Evolutionary conservation across 148 eudicot genomes (phyloP), one percentile per base, ranked within the genome.

Genomic region (Fagopyrum homotropicum): DNA sequence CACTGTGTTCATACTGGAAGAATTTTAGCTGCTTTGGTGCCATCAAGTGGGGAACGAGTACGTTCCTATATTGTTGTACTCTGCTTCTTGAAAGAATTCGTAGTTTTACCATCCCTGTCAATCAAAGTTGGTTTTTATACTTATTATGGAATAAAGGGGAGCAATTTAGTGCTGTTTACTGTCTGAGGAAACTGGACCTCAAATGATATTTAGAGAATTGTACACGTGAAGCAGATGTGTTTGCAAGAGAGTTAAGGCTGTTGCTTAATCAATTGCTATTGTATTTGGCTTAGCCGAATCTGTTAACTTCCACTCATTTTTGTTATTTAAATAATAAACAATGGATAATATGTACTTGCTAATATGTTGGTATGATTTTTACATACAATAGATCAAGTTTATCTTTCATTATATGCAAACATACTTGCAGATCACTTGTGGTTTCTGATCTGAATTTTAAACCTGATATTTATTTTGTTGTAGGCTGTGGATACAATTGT

Each of bases 401-500:
- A 49, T 49, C 12, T 49, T 8, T 8, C 52, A 49, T 49, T 49
- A 8, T 49, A 9, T 8, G 15, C 12, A 12, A 49, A 49, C 11
- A 49, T 2, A 9, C 52, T 49, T 49, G 52, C 52, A 49, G 15
- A 9, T 49, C 60, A 55, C 19, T 63, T 8, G 6, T 10, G 43
- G 52, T 49, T 49, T 49, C 52, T 49, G 52, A 0, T 44, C 22
- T 45, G 35, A 72, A 72, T 72, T 40, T 15, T 49, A 72, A 5
- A 3, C 30, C 51, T 47, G 11, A 72, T 46, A 16, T 49, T 72
- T 56, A 68, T 46, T 77, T 44, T 83, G 76, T 44, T 81, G 72
- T 75, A 92, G 98, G 98, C 98, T 83, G 86, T 89, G 77, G 95
- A 93, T 79, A 91, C 98, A 19, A 87, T 93, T 77, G 93, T 91